These are phyloP conservation scores for Haplosporangium sp. DNA, from an alignment of 371 early-diverging fungal species.

Conservation along the genomic window DNA sequence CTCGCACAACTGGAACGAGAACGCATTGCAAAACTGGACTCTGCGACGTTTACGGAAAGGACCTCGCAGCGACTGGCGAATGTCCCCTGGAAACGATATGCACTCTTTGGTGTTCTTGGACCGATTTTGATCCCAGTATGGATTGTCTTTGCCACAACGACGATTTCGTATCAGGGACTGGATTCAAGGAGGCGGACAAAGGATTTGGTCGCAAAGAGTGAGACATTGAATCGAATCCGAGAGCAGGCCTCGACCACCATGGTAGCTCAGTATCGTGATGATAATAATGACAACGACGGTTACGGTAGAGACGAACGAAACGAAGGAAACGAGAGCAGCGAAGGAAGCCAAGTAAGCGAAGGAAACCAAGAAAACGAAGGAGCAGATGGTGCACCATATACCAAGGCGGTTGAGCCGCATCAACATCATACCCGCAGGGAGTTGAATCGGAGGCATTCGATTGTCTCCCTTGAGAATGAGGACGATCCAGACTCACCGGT, in stretches of 20 bases:
- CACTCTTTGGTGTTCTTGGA: constrained; percentile 28
- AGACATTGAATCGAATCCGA: constrained; percentile 11
- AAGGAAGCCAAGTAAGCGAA: no score
- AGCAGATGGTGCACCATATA: no score
- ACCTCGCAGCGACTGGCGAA: constrained; percentile 10
- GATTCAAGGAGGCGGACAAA: constrained; percentile 39
- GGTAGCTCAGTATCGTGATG: constrained; percentile 9
- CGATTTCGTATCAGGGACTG: constrained; percentile 37
- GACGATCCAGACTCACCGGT: background rate
- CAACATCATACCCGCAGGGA: background rate
- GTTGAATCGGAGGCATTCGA: background rate
- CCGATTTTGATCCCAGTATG: constrained; percentile 43
- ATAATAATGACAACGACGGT: background rate
- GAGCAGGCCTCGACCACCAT: constrained; percentile 13
- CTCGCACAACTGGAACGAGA: constrained; percentile 11
- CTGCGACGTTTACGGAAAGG: constrained; percentile 14
- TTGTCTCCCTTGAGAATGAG: background rate
- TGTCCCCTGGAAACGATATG: constrained; percentile 38
- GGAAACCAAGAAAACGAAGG: no score
- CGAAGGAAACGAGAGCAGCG: background rate
- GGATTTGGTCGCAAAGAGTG: constrained; percentile 7
- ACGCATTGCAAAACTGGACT: constrained; percentile 9
- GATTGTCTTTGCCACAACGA: constrained; percentile 36
- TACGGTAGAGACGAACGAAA: background rate
- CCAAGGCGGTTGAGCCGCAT: no score